Base-by-base conservation (phyloP, 805 yeast species). In the Sungouiella blattae region DNA sequence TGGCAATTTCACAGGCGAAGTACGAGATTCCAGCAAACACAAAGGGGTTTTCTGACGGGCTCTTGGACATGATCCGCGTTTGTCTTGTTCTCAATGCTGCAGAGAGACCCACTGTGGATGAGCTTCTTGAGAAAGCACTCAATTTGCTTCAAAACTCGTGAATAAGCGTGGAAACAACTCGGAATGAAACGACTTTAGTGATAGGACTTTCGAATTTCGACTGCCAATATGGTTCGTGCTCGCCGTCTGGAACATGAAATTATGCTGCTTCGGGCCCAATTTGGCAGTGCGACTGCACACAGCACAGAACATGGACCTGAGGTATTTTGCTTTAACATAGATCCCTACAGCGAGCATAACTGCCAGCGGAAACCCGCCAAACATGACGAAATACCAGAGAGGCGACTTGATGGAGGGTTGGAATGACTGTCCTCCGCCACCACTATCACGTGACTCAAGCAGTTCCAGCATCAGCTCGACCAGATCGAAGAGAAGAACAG, bases 1-100 rank as follows among this genome's bases (percentile, higher is more conserved):
- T 87, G 47, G 95, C 95, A 4, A 83, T 89, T 23, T 67, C 75
- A 12, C 77, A 75, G 35, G 93, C 87, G 1, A 75, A 67, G 34
- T 87, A 71, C 59, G 52, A 64, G 16, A 71, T 80, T 45, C 89
- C 93, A 2, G 44, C 53, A 4, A 50, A 61, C 35, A 73, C 76
- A 8, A 57, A 46, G 41, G 63, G 54, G 1, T 87, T 82, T 56
- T 71, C 83, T 2, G 66, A 66, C 0, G 76, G 64, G 4, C 64
- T 87, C 30, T 69, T 80, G 37, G 70, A 66, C 1, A 44, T 88
- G 28, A 78, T 89, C 8, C 49, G 56, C 23, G 50, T 54, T 39
- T 88, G 96, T 57, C 61, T 89, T 36, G 71, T 68, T 5, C 69
- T 81, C 8, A 80, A 85, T 36, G 77, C 88, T 0, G 47, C 46